Evolutionary conservation across 805 yeast genomes (phyloP).

Genomic region (Wickerhamiella azyma): DNA sequence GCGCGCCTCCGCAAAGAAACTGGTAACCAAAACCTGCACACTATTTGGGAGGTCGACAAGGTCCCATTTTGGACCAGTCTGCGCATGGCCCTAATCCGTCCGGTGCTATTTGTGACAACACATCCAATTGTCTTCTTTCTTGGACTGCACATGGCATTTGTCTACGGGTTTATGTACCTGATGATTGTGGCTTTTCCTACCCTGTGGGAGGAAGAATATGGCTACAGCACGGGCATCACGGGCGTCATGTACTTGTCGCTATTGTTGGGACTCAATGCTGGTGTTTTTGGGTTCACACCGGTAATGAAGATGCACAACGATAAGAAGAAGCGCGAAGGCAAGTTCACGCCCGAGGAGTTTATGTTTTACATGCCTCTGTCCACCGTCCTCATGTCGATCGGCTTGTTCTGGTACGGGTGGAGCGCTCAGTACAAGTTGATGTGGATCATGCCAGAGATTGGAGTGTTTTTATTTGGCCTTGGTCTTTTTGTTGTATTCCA

Average conservation of each 20-base stretch:
- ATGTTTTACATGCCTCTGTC: conserved; percentile 38
- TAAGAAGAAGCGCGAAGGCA: conserved; percentile 29
- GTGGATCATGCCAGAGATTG: conserved; percentile 53
- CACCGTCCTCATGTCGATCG: conserved; percentile 42
- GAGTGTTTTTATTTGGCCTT: conserved; percentile 45
- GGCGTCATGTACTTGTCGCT: conserved; percentile 49
- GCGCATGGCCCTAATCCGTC: conserved; percentile 40
- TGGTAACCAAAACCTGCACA: conserved; percentile 43
- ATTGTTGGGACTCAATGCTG: conserved; percentile 41
- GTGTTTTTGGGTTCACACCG: conserved; percentile 37
- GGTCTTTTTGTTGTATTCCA: conserved; percentile 53
- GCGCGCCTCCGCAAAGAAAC: conserved; percentile 35
- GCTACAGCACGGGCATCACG: conserved; percentile 34
- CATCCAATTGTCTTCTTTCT: conserved; percentile 54
- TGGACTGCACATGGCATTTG: conserved; percentile 50
- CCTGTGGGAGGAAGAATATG: conserved; percentile 36
- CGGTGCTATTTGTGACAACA: conserved; percentile 36
- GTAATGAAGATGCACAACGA: conserved; percentile 28
- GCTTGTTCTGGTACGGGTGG: conserved; percentile 64
- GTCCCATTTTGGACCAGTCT: conserved; percentile 17
- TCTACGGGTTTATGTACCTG: conserved; percentile 53
- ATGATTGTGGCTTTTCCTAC: conserved; percentile 47
- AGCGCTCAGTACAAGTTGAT: conserved; percentile 40
- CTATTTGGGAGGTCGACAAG: conserved; percentile 36
- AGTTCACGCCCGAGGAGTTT: conserved; percentile 47